Evolutionary conservation across 345 rosid species (phyloP).

Genomic region (Fremontodendron californicum): DNA sequence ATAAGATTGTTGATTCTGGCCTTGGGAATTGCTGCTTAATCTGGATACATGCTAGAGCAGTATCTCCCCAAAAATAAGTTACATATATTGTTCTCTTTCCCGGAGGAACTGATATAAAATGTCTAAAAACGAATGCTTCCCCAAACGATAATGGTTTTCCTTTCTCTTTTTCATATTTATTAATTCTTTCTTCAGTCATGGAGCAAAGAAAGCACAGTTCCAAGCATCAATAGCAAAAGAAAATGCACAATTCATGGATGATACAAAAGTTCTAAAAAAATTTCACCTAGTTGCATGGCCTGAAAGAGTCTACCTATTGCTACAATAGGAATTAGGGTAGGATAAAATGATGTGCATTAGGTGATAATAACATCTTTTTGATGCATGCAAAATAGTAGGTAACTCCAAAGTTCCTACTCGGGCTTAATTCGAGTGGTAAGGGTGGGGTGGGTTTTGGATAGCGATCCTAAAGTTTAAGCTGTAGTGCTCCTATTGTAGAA

Average conservation of each 20-base stretch:
- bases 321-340: not conserved
- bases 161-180: conserved; percentile 1
- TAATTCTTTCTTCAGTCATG: not conserved
- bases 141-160: not conserved
- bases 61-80: not conserved
- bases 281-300: not conserved
- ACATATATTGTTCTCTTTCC: not conserved
- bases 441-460: not conserved
- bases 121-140: not conserved
- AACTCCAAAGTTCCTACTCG: not conserved
- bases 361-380: not conserved
- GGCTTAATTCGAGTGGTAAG: not conserved
- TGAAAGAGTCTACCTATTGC: not conserved
- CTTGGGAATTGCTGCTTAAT: not conserved
- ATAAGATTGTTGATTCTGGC: not conserved
- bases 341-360: not conserved
- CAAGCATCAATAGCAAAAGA: not conserved
- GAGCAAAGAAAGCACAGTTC: not conserved
- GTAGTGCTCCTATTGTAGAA: not conserved
- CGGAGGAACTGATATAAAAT: not conserved
- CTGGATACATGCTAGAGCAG: not conserved
- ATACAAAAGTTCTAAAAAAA: not conserved
- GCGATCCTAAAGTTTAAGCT: not conserved
- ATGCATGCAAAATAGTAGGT: not conserved
- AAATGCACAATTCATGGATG: not conserved